Conservation (phyloP, 208 protist genomes). For the Acanthamoeba castellanii region DNA sequence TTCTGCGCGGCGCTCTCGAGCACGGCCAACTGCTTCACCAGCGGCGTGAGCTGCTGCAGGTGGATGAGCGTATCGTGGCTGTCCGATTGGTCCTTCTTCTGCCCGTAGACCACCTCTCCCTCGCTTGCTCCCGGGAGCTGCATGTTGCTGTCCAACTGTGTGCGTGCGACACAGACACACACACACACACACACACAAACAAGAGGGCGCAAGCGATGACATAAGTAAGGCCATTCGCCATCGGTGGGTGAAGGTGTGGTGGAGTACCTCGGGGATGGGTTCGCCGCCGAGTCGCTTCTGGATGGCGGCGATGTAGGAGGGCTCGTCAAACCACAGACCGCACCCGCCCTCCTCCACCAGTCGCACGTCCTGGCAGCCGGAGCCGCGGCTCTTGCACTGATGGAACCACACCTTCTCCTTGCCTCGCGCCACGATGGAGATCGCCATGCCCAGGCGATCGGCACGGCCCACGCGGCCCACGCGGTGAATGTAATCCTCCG, state of each 20-base stretch:
- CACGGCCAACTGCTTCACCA: slow-evolving; percentile 64
- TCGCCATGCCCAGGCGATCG: slow-evolving; percentile 85
- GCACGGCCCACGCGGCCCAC: slow-evolving; percentile 88
- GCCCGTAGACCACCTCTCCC: slow-evolving; percentile 52
- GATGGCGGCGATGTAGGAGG: slow-evolving; percentile 39
- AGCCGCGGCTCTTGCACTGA: slow-evolving; percentile 77
- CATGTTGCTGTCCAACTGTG: slow-evolving; percentile 48
- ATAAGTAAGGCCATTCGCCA: no score
- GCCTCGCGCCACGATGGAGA: slow-evolving; percentile 82
- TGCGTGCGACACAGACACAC: background rate
- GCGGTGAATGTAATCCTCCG: slow-evolving; percentile 90
- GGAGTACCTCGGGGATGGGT: background rate
- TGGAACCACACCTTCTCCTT: slow-evolving; percentile 90
- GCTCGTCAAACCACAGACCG: slow-evolving; percentile 88
- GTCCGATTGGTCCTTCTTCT: slow-evolving; percentile 41
- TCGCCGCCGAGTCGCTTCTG: slow-evolving; percentile 33
- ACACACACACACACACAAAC: background rate
- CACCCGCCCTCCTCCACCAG: slow-evolving; percentile 82
- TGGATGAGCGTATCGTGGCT: slow-evolving; percentile 23
- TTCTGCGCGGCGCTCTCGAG: slow-evolving; percentile 69
- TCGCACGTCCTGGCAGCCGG: slow-evolving; percentile 80
- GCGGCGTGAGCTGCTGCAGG: slow-evolving; percentile 30
- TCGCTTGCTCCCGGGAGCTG: background rate
- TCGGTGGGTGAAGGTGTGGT: no score
- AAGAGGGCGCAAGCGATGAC: background rate